Evolutionary conservation across 257 asterid genomes (phyloP).

Genomic region (Catharanthus roseus): DNA sequence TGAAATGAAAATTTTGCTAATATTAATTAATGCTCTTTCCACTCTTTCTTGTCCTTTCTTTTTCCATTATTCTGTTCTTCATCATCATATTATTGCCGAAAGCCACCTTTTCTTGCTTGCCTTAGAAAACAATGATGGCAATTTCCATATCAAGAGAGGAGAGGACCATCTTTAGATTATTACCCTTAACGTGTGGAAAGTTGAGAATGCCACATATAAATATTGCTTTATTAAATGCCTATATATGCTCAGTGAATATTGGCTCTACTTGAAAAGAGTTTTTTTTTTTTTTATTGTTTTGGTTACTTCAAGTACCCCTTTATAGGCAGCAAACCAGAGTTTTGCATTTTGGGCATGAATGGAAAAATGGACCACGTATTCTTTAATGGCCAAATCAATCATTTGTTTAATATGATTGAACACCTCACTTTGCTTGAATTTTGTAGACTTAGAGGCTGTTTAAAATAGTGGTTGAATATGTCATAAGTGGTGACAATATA

Average conservation of each 20-base stretch:
- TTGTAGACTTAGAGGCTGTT: too few species aligned
- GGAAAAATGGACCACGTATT: too few species aligned
- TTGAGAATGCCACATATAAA: background rate
- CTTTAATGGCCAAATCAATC: too few species aligned
- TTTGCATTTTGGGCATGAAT: too few species aligned
- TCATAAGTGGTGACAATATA: too few species aligned
- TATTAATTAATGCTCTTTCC: slow-evolving; percentile 1
- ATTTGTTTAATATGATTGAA: too few species aligned
- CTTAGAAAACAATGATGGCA: background rate
- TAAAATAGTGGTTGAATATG: too few species aligned
- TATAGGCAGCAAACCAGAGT: too few species aligned
- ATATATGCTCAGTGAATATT: background rate
- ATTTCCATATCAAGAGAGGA: background rate
- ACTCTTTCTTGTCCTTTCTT: background rate
- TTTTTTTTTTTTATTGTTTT: too few species aligned
- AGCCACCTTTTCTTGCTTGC: background rate
- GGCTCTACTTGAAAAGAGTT: background rate
- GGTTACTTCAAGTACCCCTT: too few species aligned
- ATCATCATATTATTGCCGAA: background rate
- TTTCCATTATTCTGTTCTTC: background rate
- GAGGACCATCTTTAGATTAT: background rate
- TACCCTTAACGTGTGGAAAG: background rate
- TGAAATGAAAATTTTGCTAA: too few species aligned
- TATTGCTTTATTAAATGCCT: background rate
- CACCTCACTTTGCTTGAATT: too few species aligned